Conservation (phyloP, 305 asterid species). For the Fraxinus albicans region DNA sequence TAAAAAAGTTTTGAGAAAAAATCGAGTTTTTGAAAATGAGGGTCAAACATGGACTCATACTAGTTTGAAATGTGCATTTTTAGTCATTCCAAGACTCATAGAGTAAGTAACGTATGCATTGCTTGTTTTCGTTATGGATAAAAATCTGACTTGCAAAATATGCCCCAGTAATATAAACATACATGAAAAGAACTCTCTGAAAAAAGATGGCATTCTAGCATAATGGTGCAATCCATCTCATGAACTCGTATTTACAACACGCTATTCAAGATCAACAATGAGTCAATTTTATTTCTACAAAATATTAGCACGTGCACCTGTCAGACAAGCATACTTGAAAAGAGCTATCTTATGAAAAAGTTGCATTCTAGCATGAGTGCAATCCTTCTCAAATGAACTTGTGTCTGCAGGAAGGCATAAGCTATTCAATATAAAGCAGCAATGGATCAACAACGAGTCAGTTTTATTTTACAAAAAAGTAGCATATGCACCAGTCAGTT, state of each 20-base stretch:
- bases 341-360: not conserved
- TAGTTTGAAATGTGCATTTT: too few species aligned
- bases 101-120: too few species aligned
- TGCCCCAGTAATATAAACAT: not conserved
- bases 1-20: too few species aligned
- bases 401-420: not conserved
- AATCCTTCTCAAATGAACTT: not conserved
- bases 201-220: not conserved
- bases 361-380: not conserved
- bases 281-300: not conserved
- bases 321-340: not conserved
- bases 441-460: not conserved
- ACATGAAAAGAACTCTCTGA: not conserved
- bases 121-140: too few species aligned
- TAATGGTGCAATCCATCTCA: not conserved
- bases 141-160: not conserved
- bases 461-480: not conserved
- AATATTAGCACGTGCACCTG: not conserved
- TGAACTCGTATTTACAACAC: not conserved
- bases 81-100: too few species aligned
- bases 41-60: too few species aligned
- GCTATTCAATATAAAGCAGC: not conserved
- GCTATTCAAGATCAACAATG: not conserved
- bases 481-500: slow-evolving; percentile 10
- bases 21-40: too few species aligned